Evolutionary conservation across 148 eudicot species (phyloP).

Genomic region (Rhododendron mucronatum): DNA sequence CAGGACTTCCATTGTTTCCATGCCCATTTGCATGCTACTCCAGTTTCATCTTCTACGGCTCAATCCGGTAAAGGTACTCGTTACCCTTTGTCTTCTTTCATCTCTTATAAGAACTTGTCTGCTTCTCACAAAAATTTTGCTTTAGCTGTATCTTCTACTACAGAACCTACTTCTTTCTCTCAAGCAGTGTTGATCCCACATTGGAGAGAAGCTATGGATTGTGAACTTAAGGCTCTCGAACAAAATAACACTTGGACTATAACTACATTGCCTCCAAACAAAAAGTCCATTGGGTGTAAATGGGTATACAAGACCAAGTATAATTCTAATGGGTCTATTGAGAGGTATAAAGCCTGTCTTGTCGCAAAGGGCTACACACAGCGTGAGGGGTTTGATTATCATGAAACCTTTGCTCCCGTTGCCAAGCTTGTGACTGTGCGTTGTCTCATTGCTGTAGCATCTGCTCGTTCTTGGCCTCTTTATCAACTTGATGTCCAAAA

Average conservation of each 20-base stretch:
- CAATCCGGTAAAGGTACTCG: no score
- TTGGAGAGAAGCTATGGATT: no score
- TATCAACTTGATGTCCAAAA: not conserved
- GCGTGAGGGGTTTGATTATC: not conserved
- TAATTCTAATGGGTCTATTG: not conserved
- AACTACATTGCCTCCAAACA: not conserved
- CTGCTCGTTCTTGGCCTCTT: not conserved
- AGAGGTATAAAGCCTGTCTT: not conserved
- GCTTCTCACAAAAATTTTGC: no score
- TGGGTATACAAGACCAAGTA: slow-evolving; percentile 2
- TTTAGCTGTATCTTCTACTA: no score
- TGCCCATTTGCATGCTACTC: no score
- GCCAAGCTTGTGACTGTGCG: not conserved
- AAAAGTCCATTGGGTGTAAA: not conserved
- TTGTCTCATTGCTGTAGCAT: not conserved
- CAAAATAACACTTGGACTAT: not conserved
- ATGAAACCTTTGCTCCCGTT: not conserved
- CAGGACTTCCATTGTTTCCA: no score
- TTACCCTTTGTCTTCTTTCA: no score
- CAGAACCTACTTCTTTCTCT: no score
- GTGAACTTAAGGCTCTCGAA: not conserved
- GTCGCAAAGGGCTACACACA: not conserved
- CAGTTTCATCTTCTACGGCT: no score
- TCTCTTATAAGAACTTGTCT: no score
- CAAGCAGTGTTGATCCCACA: no score